A percentile compares a stretch with the other conserved stretches of the same genome.
Conservation (phyloP, 345 rosid genomes). For the Populus ilicifolia region DNA sequence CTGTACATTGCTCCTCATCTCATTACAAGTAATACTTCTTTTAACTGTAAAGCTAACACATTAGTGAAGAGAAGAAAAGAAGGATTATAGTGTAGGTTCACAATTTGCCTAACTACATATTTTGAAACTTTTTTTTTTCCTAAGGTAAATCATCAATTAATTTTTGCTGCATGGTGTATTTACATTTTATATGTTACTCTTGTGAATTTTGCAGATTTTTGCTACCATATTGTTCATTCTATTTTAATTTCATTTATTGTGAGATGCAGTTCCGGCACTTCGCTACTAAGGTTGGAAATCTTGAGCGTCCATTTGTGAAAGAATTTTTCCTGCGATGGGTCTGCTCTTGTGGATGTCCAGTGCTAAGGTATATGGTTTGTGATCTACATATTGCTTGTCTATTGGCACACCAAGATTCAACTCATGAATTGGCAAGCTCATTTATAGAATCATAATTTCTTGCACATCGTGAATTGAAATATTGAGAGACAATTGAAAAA, state of each 20-base stretch:
- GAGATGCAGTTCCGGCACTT: constrained; percentile 84
- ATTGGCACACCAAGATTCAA: background rate
- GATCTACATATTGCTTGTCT: background rate
- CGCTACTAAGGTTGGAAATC: constrained; percentile 86
- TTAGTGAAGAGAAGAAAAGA: background rate
- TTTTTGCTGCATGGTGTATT: background rate
- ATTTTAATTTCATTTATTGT: constrained; percentile 14
- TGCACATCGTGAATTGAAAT: background rate
- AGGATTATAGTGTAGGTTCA: background rate
- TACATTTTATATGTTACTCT: background rate
- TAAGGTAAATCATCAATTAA: background rate
- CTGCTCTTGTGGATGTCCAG: constrained; percentile 79
- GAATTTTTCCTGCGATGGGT: constrained; percentile 97
- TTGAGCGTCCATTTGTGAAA: constrained; percentile 92
- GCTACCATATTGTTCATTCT: background rate
- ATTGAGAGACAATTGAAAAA: background rate
- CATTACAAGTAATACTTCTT: background rate
- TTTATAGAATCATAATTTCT: background rate
- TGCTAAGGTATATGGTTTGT: constrained; percentile 57
- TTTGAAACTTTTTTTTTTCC: no score
- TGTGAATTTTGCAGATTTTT: background rate
- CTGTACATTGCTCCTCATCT: background rate
- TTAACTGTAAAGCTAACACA: background rate
- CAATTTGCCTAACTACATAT: no score
- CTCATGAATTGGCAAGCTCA: background rate